Percentiles rank a stretch among this genome's conserved stretches.
Evolutionary conservation across 2,329 filamentous ascomycete species (phyloP).

Genomic region (Aspergillus ochraceoroseus): DNA sequence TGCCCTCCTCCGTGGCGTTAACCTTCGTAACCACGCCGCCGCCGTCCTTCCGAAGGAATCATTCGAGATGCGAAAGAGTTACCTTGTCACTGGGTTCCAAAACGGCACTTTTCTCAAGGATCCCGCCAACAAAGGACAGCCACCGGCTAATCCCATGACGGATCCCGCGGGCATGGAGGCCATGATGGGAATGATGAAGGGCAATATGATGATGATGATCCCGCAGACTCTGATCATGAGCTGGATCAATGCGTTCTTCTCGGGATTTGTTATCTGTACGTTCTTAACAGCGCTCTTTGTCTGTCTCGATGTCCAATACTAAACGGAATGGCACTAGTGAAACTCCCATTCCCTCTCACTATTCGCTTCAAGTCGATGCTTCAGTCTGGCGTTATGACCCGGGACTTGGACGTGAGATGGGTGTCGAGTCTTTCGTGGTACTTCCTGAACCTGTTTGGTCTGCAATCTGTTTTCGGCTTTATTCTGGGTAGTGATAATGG

Average conservation of each 20-base stretch:
- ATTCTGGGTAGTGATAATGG: constrained; percentile 93
- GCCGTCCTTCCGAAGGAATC: constrained; percentile 71
- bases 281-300: constrained; percentile 18
- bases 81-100: constrained; percentile 74
- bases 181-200: constrained; percentile 99
- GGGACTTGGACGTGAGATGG: constrained; percentile 95
- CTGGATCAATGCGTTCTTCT: constrained; percentile 99
- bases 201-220: constrained; percentile 99
- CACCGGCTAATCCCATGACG: constrained; percentile 86
- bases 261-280: constrained; percentile 92
- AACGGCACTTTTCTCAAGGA: constrained; percentile 85
- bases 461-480: constrained; percentile 96
- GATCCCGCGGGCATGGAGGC: constrained; percentile 97
- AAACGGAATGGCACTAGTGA: constrained; percentile 56
- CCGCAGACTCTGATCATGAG: constrained; percentile 99
- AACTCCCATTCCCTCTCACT: constrained; percentile 93
- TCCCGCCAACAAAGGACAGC: constrained; percentile 77
- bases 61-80: constrained; percentile 75
- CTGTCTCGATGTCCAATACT: constrained; percentile 6
- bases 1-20: constrained; percentile 74
- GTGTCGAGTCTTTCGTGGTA: constrained; percentile 99
- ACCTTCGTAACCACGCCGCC: constrained; percentile 75
- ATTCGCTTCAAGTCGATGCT: constrained; percentile 99
- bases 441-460: constrained; percentile 92
- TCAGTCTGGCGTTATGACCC: constrained; percentile 91